These are phyloP conservation scores for Magnusiomyces sp. DNA, from an alignment of 1,139 yeast species.

Conservation along the genomic window DNA sequence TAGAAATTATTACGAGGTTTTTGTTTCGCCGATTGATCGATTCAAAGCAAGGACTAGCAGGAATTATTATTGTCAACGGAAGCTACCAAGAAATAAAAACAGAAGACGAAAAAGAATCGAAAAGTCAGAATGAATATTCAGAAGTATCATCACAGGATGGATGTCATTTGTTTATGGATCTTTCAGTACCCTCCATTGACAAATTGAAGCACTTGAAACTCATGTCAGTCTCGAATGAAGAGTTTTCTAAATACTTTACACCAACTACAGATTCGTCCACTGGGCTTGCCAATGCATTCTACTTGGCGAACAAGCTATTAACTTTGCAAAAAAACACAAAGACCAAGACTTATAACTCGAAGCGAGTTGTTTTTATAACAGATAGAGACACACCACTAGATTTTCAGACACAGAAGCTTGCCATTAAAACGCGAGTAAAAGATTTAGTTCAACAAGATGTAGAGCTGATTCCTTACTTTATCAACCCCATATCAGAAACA, in stretches of 20 bases:
- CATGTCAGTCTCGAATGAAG: not conserved
- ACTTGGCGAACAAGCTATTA: not conserved
- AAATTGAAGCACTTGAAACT: not conserved
- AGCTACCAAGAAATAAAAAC: not conserved
- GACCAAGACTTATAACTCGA: not conserved
- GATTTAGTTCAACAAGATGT: slow-evolving; percentile 42
- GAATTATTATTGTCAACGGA: not conserved
- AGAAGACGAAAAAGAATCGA: not conserved
- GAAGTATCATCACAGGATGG: not conserved
- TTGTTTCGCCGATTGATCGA: not conserved
- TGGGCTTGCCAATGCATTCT: not conserved
- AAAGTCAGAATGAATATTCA: not conserved
- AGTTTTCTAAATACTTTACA: not conserved
- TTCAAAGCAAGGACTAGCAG: not conserved
- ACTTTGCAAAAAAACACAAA: too few relatives aligned
- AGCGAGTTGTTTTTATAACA: not conserved
- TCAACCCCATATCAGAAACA: slow-evolving; percentile 22
- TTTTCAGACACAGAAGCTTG: not conserved
- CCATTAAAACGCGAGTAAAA: slow-evolving; percentile 11
- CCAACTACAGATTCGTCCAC: not conserved
- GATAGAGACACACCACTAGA: not conserved
- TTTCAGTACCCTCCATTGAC: not conserved
- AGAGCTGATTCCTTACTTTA: slow-evolving; percentile 60
- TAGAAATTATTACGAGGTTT: not conserved
- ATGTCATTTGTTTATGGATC: not conserved